Evolutionary conservation across 495 filamentous ascomycete species (phyloP), one percentile per base, ranked within the genome.

Genomic region (Podospora anserina): DNA sequence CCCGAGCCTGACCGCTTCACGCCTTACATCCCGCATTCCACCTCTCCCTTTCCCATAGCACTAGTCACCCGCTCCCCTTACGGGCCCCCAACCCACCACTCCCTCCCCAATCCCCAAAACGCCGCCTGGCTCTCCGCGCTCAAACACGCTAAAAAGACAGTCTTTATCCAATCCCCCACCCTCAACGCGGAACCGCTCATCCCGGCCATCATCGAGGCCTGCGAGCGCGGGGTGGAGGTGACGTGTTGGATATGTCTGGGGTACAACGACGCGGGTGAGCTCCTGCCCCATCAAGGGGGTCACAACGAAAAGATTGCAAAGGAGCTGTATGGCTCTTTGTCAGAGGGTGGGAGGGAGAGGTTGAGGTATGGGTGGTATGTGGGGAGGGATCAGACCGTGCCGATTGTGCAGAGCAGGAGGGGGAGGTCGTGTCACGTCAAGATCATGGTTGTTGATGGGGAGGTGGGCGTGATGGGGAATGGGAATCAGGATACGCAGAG

Each of bases 401-500:
- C 91, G 0, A 86, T 93, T 56, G 82, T 87, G 44, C 87, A 88
- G 34, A 78, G 76, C 11, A 85, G 83, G 72, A 89, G 90, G 74
- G 78, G 82, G 30, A 83, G 91, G 2, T 86, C 83, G 72, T 92
- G 90, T 74, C 90, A 93, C 73, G 79, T 92, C 75, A 94, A 94
- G 74, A 77, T 94, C 60, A 85, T 94, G 79, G 87, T 94, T 65
- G 85, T 87, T 4, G 91, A 94, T 74, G 86, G 84, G 54, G 80
- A 78, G 58, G 78, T 94, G 68, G 89, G 84, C 15, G 88, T 93
- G 61, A 84, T 89, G 80, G 90, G 90, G 5, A 91, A 87, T 69
- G 91, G 91, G 0, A 94, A 94, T 73, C 87, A 91, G 72, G 91
- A 94, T 65, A 92, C 91, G n/a, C 91, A 94, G 79, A 87, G 83